These are phyloP conservation scores for Wickerhamiella australiensis DNA, from an alignment of 805 yeast species.

Conservation along the genomic window DNA sequence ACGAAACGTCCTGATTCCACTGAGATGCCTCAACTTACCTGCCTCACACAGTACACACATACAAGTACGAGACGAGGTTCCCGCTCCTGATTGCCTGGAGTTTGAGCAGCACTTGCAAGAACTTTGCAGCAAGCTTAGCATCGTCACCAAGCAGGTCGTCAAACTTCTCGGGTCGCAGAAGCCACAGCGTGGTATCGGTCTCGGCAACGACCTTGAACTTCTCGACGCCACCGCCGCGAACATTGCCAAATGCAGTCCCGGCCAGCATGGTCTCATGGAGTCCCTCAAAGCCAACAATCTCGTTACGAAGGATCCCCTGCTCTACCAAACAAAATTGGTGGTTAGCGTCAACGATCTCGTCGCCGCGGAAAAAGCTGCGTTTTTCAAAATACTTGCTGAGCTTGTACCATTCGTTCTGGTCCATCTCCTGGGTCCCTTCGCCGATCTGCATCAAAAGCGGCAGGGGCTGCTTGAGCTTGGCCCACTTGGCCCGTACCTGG, in stretches of 20 bases:
- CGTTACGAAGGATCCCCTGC: slow-evolving; percentile 10
- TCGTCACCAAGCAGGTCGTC: slow-evolving; percentile 32
- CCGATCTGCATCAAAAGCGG: slow-evolving; percentile 54
- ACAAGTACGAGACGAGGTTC: slow-evolving; percentile 61
- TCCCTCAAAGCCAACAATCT: slow-evolving; percentile 29
- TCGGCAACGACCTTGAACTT: slow-evolving; percentile 45
- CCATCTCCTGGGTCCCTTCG: slow-evolving; percentile 27
- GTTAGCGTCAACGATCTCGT: slow-evolving; percentile 34
- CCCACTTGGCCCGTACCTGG: slow-evolving; percentile 23
- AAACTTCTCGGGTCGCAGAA: slow-evolving; percentile 39
- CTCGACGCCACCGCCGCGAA: slow-evolving; percentile 31
- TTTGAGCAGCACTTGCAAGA: slow-evolving; percentile 47
- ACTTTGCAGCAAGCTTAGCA: slow-evolving; percentile 52
- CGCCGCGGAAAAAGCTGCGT: slow-evolving; percentile 37
- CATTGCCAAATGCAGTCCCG: slow-evolving; percentile 63
- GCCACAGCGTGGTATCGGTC: slow-evolving; percentile 57
- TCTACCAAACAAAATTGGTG: slow-evolving; percentile 45
- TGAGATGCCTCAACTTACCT: no score
- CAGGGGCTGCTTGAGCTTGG: slow-evolving; percentile 41
- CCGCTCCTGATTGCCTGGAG: slow-evolving; percentile 61
- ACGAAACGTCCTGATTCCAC: no score
- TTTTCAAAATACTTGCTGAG: slow-evolving; percentile 46
- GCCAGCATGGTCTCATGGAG: slow-evolving; percentile 48
- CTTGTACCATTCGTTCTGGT: slow-evolving; percentile 49
- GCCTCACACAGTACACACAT: slow-evolving; percentile 39